phyloP scores from a whole-genome alignment of 225 moss, liverwort and hornwort species.

The Sphagnum contortum region DNA sequence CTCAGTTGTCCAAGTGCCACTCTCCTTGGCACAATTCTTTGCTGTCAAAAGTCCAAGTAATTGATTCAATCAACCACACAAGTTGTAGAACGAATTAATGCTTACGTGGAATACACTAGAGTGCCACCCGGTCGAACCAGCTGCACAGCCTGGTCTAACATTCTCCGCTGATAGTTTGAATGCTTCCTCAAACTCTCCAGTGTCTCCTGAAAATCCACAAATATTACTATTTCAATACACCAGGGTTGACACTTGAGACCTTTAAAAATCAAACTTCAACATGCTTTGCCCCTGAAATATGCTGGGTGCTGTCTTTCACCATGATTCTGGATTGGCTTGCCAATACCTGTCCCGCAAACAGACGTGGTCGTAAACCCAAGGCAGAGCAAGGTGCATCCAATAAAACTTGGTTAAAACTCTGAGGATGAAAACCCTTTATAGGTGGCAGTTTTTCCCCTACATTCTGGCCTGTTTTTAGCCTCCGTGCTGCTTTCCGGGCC shows the following conservation, averaged over 20 bases:
- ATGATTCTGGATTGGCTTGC: no score
- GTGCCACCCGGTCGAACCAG: conserved; percentile 80
- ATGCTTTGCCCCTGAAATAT: no score
- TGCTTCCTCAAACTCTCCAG: conserved; percentile 76
- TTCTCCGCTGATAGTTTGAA: conserved; percentile 83
- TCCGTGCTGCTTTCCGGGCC: conserved; percentile 69
- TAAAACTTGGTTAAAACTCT: conserved; percentile 82
- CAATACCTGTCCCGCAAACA: conserved; percentile 87
- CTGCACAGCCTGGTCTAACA: conserved; percentile 88
- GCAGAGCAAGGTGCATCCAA: conserved; percentile 99
- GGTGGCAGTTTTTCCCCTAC: conserved; percentile 18
- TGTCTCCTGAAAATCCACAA: conserved; percentile 41
- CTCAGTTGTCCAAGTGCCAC: no score
- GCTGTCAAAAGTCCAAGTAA: no score
- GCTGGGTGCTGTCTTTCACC: no score
- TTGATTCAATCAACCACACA: no score
- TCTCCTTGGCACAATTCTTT: no score
- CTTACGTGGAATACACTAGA: conserved; percentile 94
- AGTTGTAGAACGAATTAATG: neutral
- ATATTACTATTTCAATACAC: no score
- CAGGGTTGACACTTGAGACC: no score
- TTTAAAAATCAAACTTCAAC: no score
- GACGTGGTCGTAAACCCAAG: conserved; percentile 85
- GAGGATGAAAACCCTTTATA: conserved; percentile 38
- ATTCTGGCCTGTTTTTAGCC: conserved; percentile 41